phyloP scores from a whole-genome alignment of 2,329 filamentous ascomycete species.

The Trichoderma breve region DNA sequence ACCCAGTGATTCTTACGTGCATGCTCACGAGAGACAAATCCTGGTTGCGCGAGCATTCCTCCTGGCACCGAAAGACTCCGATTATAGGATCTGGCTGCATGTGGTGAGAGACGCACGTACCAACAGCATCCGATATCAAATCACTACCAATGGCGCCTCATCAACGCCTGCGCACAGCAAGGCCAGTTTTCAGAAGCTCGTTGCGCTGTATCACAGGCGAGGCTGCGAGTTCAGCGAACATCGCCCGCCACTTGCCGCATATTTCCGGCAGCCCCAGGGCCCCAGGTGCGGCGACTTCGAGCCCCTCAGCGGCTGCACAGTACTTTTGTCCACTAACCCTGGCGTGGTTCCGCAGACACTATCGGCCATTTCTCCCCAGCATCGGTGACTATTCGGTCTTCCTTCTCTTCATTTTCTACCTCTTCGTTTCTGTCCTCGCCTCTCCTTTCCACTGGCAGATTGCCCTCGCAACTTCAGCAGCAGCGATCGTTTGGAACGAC shows the following conservation, averaged over 20 bases:
- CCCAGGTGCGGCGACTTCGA: not conserved
- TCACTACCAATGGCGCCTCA: constrained; percentile 10
- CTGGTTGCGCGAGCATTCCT: not conserved
- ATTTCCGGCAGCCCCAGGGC: constrained; percentile 5
- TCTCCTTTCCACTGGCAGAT: constrained; percentile 7
- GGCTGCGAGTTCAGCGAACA: not conserved
- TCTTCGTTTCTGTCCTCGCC: not conserved
- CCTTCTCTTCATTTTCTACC: not conserved
- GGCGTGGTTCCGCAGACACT: not conserved
- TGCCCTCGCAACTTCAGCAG: constrained; percentile 12
- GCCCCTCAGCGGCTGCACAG: constrained; percentile 11
- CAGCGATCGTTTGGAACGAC: constrained; percentile 46
- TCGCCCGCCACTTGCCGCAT: constrained; percentile 11
- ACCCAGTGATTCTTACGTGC: not conserved
- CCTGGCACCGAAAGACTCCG: not conserved
- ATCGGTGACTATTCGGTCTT: not conserved
- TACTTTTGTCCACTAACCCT: constrained; percentile 8
- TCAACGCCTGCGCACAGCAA: constrained; percentile 9
- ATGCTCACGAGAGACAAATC: not conserved
- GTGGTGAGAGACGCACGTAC: not conserved
- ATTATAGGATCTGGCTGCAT: not conserved
- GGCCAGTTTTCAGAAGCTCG: not conserved
- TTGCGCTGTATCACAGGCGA: not conserved
- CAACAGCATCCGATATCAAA: not conserved
- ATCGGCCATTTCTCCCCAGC: not conserved